A percentile compares a stretch with the other conserved stretches of the same genome.
phyloP scores from a whole-genome alignment of 2,329 filamentous ascomycete genomes.

The Delphinella strobiligena region DNA sequence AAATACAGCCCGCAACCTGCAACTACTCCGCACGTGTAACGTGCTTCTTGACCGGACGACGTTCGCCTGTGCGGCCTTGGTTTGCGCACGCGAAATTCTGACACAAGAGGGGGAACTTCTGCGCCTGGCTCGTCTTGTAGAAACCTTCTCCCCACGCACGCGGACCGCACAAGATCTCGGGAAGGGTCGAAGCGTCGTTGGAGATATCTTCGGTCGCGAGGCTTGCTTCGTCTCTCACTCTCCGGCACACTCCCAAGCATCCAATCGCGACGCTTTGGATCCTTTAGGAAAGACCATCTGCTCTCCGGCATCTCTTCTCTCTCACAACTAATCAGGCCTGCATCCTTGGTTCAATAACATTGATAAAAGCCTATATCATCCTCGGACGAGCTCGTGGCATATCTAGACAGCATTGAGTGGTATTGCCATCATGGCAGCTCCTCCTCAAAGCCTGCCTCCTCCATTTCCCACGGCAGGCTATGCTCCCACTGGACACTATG shows the following conservation, averaged over 20 bases:
- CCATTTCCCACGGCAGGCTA: background rate
- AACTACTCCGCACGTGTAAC: background rate
- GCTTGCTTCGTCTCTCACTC: background rate
- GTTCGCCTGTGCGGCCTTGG: background rate
- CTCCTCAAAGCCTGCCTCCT: background rate
- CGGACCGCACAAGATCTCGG: background rate
- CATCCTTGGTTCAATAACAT: no score
- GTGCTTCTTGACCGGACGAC: background rate
- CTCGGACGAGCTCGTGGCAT: background rate
- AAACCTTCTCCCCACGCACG: background rate
- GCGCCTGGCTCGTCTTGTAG: background rate
- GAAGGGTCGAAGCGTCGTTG: background rate
- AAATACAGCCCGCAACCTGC: background rate
- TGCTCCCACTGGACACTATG: background rate
- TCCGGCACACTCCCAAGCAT: no score
- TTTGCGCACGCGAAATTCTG: background rate
- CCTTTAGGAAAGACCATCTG: no score
- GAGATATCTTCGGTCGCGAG: background rate
- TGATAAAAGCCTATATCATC: no score
- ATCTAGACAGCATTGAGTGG: background rate
- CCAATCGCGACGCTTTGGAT: no score
- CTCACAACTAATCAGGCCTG: no score
- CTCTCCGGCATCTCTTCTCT: no score
- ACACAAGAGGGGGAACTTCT: background rate
- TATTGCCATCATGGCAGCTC: background rate